These are phyloP conservation scores for Camelina hispida DNA, from an alignment of 345 rosid genomes.

Conservation along the genomic window DNA sequence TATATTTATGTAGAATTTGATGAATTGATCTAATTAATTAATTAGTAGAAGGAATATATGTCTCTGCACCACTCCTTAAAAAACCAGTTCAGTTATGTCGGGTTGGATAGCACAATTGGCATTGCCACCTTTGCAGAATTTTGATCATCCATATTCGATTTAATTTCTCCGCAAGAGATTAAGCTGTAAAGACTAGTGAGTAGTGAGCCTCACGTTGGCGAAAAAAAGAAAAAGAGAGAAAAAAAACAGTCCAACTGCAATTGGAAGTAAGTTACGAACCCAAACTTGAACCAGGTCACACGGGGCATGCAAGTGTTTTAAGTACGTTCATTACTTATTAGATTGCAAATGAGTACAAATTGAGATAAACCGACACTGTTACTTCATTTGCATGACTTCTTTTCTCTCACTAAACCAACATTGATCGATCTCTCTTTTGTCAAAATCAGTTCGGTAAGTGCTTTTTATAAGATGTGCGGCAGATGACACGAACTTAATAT, in stretches of 20 bases:
- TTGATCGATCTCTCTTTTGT: background rate
- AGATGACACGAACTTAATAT: background rate
- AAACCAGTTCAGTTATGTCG: too few species aligned
- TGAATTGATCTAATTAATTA: background rate
- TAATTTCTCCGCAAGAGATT: too few species aligned
- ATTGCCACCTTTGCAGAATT: too few species aligned
- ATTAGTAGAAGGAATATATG: background rate
- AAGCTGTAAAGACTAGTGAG: too few species aligned
- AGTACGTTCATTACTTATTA: too few species aligned
- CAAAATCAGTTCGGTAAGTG: background rate
- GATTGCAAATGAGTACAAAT: background rate
- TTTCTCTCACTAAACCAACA: background rate
- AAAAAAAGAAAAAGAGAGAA: too few species aligned
- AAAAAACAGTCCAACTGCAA: background rate
- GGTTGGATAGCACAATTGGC: too few species aligned
- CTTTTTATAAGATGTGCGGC: background rate
- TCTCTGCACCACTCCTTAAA: too few species aligned
- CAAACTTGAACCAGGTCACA: background rate
- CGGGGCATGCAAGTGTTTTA: background rate
- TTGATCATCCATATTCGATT: too few species aligned
- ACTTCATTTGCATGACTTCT: background rate
- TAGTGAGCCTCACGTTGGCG: too few species aligned
- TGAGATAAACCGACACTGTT: background rate
- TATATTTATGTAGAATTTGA: too few species aligned
- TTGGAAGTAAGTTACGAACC: background rate